Percentiles rank a stretch among this genome's conserved stretches.
These are phyloP conservation scores for Barnettozyma sucrosica DNA, from an alignment of 805 yeast genomes.

Conservation along the genomic window DNA sequence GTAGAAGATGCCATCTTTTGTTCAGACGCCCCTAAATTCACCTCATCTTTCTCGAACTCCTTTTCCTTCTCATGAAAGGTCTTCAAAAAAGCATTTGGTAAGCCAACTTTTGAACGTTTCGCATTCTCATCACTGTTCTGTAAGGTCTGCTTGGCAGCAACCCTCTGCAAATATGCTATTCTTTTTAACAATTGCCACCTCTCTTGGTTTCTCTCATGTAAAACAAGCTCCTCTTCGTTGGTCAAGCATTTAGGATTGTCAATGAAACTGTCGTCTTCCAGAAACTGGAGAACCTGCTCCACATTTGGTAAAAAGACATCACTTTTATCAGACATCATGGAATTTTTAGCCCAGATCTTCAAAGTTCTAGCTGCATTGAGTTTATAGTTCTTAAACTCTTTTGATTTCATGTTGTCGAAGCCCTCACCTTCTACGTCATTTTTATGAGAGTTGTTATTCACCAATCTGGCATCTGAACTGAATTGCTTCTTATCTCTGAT, in stretches of 20 bases:
- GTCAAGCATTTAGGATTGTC: conserved; percentile 28
- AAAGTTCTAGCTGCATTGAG: conserved; percentile 50
- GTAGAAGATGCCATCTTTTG: background rate
- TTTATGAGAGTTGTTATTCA: conserved; percentile 56
- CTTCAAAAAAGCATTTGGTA: conserved; percentile 10
- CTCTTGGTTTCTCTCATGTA: conserved; percentile 43
- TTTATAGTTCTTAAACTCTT: conserved; percentile 42
- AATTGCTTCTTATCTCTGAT: conserved; percentile 75
- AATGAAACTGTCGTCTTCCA: conserved; percentile 37
- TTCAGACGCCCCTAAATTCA: background rate
- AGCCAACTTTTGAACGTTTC: conserved; percentile 26
- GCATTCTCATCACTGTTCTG: conserved; percentile 35
- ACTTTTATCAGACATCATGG: conserved; percentile 30
- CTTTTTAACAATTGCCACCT: conserved; percentile 71
- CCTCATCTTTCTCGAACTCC: background rate
- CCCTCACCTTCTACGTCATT: conserved; percentile 78
- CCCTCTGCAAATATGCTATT: conserved; percentile 62
- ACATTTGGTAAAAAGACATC: conserved; percentile 49
- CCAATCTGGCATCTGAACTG: conserved; percentile 78
- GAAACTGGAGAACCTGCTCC: conserved; percentile 51
- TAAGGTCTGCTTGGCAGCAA: conserved; percentile 45
- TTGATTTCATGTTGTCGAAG: conserved; percentile 49
- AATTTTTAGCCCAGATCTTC: conserved; percentile 47
- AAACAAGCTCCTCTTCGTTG: conserved; percentile 33
- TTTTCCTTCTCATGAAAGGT: conserved; percentile 7